Evolutionary conservation across 257 asterid species (phyloP), one percentile per base, ranked within the genome.

Genomic region (Solanum sitiens): DNA sequence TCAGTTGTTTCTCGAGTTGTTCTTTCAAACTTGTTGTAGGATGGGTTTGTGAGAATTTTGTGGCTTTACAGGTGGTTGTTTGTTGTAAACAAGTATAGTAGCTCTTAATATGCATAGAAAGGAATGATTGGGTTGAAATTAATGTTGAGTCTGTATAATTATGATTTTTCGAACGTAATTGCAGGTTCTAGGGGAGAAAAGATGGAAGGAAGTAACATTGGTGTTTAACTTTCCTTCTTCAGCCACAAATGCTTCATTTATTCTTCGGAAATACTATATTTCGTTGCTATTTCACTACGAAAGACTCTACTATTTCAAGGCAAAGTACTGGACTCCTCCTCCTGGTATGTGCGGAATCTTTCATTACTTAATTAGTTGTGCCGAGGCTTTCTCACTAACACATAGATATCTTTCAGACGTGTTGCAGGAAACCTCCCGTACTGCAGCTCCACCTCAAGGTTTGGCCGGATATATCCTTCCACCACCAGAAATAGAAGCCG

Each of bases 241-340:
- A 3, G 99, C 99, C 3, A 97, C 99, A 32, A 97, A 97, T 45
- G 98, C 99, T 45, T 95, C 99, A 11, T 97, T 92, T 30, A 90
- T 97, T 87, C 96, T 97, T 32, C 94, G 99, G 85, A 97, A 97
- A 89, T 95, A 95, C 47, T 97, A 95, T 59, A 70, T 91, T 50
- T 93, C 98, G 2, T 88, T 97, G 90, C 94, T 97, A 39, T 91
- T 92, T 76, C 99, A 97, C 91, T 97, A 93, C 47, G 99, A 95
- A 80, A 98, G 94, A 87, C 92, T 96, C 27, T 94, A 95, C 93
- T 91, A 90, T 86, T 93, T 93, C 56, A 92, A 93, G 89, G 98
- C 96, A 16, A 90, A 92, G 86, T 91, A 90, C 59, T 94, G 98
- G 98, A 88, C 95, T 47, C 94, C 94, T 86, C 77, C 91, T 18